These are phyloP conservation scores for Dictyostelium citrinum DNA, from an alignment of 78 protist species.

Conservation along the genomic window DNA sequence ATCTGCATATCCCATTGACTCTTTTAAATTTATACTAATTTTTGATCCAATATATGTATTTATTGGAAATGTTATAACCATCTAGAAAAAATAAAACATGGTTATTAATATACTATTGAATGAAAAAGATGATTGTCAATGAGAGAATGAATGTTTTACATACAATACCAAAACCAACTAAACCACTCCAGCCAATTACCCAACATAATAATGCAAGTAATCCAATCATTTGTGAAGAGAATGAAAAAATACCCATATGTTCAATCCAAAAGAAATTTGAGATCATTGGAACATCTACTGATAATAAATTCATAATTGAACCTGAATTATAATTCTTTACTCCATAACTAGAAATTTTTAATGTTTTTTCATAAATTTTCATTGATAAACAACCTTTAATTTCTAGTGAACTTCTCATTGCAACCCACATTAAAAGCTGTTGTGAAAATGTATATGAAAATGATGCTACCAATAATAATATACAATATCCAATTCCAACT, in stretches of 20 bases:
- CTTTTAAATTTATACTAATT: not conserved
- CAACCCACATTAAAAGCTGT: constrained; percentile 24
- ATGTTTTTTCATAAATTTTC: not conserved
- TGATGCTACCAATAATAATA: not conserved
- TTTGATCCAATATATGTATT: not conserved
- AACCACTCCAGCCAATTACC: constrained; percentile 33
- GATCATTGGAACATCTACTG: constrained; percentile 4
- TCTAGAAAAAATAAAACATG: too few relatives aligned
- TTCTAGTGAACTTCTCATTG: constrained; percentile 6
- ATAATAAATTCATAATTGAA: constrained; percentile 16
- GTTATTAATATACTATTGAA: too few relatives aligned
- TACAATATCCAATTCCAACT: not conserved
- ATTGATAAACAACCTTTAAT: constrained; percentile 4
- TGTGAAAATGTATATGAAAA: not conserved
- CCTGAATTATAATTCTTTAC: not conserved
- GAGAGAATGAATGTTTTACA: not conserved
- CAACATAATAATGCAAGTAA: constrained; percentile 26
- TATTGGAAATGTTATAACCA: constrained; percentile 1
- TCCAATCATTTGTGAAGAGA: constrained; percentile 33
- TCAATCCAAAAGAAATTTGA: constrained; percentile 6
- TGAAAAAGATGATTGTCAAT: too few relatives aligned
- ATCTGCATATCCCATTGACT: not conserved
- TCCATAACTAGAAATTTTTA: not conserved
- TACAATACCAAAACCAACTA: constrained; percentile 28
- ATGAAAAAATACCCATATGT: not conserved